Evolutionary conservation across 495 filamentous ascomycete genomes (phyloP).

Genomic region (Aspergillus heteromorphus): DNA sequence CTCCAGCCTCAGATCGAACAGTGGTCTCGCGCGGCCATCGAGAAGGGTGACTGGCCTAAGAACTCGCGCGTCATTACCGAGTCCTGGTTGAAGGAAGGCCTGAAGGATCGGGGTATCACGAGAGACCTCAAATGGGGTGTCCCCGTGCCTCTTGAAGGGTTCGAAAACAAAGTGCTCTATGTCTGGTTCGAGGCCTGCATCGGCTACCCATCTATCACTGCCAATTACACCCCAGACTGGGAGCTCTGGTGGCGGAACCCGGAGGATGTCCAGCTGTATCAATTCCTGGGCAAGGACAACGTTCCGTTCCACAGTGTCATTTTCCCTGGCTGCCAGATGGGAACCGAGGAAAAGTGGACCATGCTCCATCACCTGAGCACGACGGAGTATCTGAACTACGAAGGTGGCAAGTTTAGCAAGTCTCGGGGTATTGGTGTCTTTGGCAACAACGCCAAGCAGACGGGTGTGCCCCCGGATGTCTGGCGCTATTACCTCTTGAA

Average conservation of each 20-base stretch:
- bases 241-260: constrained; percentile 94
- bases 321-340: constrained; percentile 83
- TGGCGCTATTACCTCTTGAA: constrained; percentile 92
- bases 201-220: constrained; percentile 92
- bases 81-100: constrained; percentile 75
- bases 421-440: constrained; percentile 17
- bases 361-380: constrained; percentile 84
- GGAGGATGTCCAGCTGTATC: constrained; percentile 82
- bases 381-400: constrained; percentile 95
- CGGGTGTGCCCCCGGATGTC: constrained; percentile 78
- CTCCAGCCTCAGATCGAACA: constrained; percentile 65
- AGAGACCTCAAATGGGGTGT: constrained; percentile 89
- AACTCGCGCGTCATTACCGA: constrained; percentile 69
- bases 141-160: constrained; percentile 57
- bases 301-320: constrained; percentile 89
- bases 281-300: constrained; percentile 99
- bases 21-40: constrained; percentile 58
- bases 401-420: constrained; percentile 84
- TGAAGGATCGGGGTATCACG: constrained; percentile 85
- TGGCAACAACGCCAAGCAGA: constrained; percentile 69
- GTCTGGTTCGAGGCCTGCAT: constrained; percentile 99
- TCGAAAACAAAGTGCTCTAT: constrained; percentile 83
- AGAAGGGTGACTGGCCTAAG: constrained; percentile 66
- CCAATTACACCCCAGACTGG: constrained; percentile 87
- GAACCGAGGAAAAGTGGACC: constrained; percentile 82